phyloP scores from a whole-genome alignment of 495 filamentous ascomycete genomes.

The Aspergillus campestris region DNA sequence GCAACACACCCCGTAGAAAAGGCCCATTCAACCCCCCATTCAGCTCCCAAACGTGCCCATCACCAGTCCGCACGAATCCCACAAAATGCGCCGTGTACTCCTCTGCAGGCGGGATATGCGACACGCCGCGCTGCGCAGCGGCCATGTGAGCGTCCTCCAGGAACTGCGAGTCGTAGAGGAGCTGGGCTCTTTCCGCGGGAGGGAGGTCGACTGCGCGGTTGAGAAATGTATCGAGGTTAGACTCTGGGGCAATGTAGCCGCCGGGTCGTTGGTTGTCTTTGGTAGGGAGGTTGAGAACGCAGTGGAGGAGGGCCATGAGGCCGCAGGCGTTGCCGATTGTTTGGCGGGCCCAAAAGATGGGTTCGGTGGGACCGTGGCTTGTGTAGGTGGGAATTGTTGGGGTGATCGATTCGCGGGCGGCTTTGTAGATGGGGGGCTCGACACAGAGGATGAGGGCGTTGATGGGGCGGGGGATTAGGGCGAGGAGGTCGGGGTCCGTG shows the following conservation, averaged over 20 bases:
- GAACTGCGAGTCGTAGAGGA: slow-evolving; percentile 58
- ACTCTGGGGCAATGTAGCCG: slow-evolving; percentile 26
- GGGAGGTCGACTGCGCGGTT: slow-evolving; percentile 27
- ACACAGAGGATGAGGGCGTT: slow-evolving; percentile 51
- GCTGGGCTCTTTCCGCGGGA: slow-evolving; percentile 43
- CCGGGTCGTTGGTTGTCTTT: slow-evolving; percentile 13
- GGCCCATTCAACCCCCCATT: slow-evolving; percentile 72
- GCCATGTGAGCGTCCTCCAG: slow-evolving; percentile 64
- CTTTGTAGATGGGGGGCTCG: slow-evolving; percentile 36
- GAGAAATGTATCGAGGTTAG: slow-evolving; percentile 20
- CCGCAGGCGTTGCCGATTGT: slow-evolving; percentile 61
- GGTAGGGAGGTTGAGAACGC: slow-evolving; percentile 39
- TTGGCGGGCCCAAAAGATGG: slow-evolving; percentile 56
- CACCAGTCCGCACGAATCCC: slow-evolving; percentile 64
- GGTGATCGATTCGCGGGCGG: slow-evolving; percentile 23
- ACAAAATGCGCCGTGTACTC: slow-evolving; percentile 70
- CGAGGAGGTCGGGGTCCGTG: slow-evolving; percentile 46
- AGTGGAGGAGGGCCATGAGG: slow-evolving; percentile 54
- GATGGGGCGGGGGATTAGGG: slow-evolving; percentile 48
- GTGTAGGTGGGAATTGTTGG: slow-evolving; percentile 33
- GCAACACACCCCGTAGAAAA: slow-evolving; percentile 54
- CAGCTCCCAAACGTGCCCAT: slow-evolving; percentile 68
- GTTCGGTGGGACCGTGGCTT: slow-evolving; percentile 42
- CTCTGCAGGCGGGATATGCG: slow-evolving; percentile 51
- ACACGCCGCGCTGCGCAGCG: slow-evolving; percentile 60